phyloP scores from a whole-genome alignment of 768 basidiomycete genomes.

The Podaxis mareebaensis region DNA sequence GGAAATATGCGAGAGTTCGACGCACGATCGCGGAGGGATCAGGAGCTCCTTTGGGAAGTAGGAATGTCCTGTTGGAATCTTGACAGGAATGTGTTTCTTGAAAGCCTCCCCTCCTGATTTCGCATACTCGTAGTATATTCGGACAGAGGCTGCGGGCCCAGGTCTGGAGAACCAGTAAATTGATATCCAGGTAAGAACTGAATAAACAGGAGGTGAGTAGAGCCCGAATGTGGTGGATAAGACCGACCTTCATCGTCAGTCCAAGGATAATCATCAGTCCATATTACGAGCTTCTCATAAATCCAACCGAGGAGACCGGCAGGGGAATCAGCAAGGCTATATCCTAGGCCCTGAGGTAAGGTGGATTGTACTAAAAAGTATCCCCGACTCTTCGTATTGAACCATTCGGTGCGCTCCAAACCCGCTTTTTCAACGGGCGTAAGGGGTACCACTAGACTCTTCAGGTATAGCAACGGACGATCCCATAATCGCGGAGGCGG shows the following conservation, averaged over 20 bases:
- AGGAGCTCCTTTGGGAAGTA: slow-evolving; percentile 52
- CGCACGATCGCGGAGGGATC: slow-evolving; percentile 31
- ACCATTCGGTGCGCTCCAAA: slow-evolving; percentile 29
- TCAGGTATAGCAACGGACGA: slow-evolving; percentile 27
- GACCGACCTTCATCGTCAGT: slow-evolving; percentile 50
- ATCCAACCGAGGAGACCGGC: slow-evolving; percentile 56
- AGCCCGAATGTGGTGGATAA: neutral
- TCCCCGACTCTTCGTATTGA: slow-evolving; percentile 30
- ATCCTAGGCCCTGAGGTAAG: slow-evolving; percentile 54
- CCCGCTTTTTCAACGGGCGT: slow-evolving; percentile 35
- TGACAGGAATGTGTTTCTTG: slow-evolving; percentile 12
- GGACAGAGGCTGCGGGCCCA: slow-evolving; percentile 55
- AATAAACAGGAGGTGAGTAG: neutral
- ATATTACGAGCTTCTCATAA: slow-evolving; percentile 46
- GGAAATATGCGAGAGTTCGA: neutral
- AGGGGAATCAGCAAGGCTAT: slow-evolving; percentile 57
- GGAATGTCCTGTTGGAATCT: slow-evolving; percentile 50
- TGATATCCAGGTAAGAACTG: slow-evolving; percentile 63
- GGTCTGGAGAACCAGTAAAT: slow-evolving; percentile 59
- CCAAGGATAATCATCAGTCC: slow-evolving; percentile 55
- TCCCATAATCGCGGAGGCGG: slow-evolving; percentile 23
- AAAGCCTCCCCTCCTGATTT: slow-evolving; percentile 18
- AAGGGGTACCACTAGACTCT: slow-evolving; percentile 28
- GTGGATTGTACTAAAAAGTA: slow-evolving; percentile 44
- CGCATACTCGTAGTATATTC: slow-evolving; percentile 57